phyloP scores from a whole-genome alignment of 2,329 filamentous ascomycete species.

The Byssoonygena ceratinophila region DNA sequence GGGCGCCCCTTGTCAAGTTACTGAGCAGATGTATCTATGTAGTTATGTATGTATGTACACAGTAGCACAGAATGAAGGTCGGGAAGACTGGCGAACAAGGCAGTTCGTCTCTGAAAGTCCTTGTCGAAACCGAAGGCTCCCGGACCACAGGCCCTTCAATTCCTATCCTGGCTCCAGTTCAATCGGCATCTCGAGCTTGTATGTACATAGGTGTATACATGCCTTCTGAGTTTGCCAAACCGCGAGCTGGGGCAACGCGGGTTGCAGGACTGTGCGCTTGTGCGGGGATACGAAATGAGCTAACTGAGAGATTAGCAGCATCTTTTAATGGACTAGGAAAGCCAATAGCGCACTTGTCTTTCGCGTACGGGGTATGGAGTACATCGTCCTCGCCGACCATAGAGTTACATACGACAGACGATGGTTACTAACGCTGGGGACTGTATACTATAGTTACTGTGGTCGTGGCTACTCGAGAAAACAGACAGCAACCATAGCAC shows the following conservation, averaged over 20 bases:
- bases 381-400: too few relatives aligned
- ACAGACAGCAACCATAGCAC: too few relatives aligned
- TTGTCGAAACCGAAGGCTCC: not conserved
- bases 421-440: too few relatives aligned
- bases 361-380: not conserved
- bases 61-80: too few relatives aligned
- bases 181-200: too few relatives aligned
- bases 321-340: not conserved
- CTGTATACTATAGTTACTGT: too few relatives aligned
- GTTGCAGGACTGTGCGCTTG: constrained; percentile 8
- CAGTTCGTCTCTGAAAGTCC: not conserved
- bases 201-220: too few relatives aligned
- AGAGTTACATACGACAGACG: too few relatives aligned
- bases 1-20: constrained; percentile 1
- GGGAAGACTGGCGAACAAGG: not conserved
- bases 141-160: not conserved
- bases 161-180: not conserved
- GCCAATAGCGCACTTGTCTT: not conserved
- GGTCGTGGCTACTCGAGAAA: too few relatives aligned
- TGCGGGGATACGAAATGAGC: constrained; percentile 1
- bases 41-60: too few relatives aligned
- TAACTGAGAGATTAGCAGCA: not conserved
- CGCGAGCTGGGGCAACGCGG: not conserved
- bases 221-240: constrained; percentile 1
- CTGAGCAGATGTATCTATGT: too few relatives aligned